Conservation (phyloP, 78 protist genomes). For the Polysphondylium violaceum region DNA sequence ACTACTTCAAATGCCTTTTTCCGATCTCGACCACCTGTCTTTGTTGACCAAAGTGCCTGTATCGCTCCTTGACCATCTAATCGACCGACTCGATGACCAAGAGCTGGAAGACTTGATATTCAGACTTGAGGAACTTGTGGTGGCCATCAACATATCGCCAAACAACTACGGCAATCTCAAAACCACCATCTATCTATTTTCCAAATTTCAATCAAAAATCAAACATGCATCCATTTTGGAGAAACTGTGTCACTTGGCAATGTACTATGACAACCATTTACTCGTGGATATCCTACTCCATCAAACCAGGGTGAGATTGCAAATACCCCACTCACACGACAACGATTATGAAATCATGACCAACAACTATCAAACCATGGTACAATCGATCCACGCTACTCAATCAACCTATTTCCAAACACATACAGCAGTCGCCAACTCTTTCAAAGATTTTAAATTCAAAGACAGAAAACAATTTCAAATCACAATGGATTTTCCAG, state of each 20-base stretch:
- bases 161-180: neutral
- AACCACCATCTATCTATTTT: too few relatives aligned
- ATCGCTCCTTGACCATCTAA: neutral
- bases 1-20: neutral
- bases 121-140: neutral
- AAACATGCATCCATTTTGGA: neutral
- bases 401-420: neutral
- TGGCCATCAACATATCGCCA: neutral
- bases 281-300: neutral
- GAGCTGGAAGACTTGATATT: neutral
- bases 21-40: neutral
- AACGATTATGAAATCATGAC: neutral
- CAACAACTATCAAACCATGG: neutral
- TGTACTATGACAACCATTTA: neutral
- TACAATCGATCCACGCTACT: neutral
- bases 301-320: neutral
- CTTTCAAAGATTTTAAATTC: too few relatives aligned
- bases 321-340: neutral
- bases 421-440: neutral
- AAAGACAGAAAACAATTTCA: too few relatives aligned
- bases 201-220: neutral
- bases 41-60: neutral
- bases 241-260: neutral
- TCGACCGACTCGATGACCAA: neutral
- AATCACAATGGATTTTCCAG: too few relatives aligned